Conservation (phyloP, 2,329 filamentous ascomycete species). For the Verticillium nubilum region DNA sequence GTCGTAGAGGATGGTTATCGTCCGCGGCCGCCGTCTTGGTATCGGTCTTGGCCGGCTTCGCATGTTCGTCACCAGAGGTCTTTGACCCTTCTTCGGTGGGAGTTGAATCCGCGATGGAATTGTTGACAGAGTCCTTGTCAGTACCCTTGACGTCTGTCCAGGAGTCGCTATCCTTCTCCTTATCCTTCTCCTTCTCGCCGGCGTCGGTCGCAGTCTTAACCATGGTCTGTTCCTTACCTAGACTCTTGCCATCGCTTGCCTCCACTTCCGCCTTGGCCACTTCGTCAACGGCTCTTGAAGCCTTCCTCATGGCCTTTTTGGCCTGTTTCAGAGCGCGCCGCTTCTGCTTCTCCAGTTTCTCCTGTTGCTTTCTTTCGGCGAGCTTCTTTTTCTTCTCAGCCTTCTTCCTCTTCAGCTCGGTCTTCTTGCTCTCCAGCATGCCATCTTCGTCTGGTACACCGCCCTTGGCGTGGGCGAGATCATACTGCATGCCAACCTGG, state of each 20-base stretch:
- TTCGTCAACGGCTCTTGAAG: slow-evolving; percentile 12
- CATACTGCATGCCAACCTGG: slow-evolving; percentile 53
- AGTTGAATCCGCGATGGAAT: neutral
- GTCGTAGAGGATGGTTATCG: neutral
- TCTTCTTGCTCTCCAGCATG: slow-evolving; percentile 20
- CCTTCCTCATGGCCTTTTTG: slow-evolving; percentile 12
- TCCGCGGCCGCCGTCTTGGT: neutral
- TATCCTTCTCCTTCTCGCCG: slow-evolving; percentile 11
- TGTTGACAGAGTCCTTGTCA: neutral
- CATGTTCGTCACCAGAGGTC: neutral
- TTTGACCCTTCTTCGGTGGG: neutral
- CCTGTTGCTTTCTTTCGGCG: slow-evolving; percentile 15
- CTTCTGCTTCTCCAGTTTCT: slow-evolving; percentile 6
- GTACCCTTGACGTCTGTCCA: neutral
- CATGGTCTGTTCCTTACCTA: too few species aligned
- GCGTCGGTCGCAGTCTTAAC: slow-evolving; percentile 2
- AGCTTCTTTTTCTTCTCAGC: slow-evolving; percentile 19
- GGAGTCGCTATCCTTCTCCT: slow-evolving; percentile 13
- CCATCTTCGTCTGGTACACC: slow-evolving; percentile 45
- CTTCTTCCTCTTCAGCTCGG: slow-evolving; percentile 19
- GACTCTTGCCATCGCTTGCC: too few species aligned
- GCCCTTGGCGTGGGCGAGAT: slow-evolving; percentile 55
- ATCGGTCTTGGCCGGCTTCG: slow-evolving; percentile 1
- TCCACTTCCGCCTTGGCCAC: slow-evolving; percentile 1
- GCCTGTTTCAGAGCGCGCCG: slow-evolving; percentile 6